Base-by-base conservation (phyloP, 2,329 filamentous ascomycete species). In the Ustulina deusta region DNA sequence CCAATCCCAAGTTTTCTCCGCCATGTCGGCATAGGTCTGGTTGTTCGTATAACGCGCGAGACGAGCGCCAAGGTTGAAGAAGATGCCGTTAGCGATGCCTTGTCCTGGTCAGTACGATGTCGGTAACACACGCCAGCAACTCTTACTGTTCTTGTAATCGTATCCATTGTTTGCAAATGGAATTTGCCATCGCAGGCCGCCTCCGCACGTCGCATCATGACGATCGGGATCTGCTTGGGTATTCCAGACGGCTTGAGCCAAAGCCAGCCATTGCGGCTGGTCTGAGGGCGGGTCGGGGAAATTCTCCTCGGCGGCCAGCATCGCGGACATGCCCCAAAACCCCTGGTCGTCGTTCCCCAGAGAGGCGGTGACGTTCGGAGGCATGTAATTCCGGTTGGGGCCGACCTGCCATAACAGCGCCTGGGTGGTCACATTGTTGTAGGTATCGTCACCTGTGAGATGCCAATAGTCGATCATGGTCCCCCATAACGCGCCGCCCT, bases 131-230 rank as follows among this genome's bases (percentile, higher is more conserved):
- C 15, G 13, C 6, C 3, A 3, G 11, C 6, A n/a, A 38, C 13
- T 34, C 75, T 70, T 68, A 76, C 77, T 78, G 65, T 78, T 78
- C 72, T 78, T 78, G 60, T 78, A 78, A 66, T 78, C 71, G 55
- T 81, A 82, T 67, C 89, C 89, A 40, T 81, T 83, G 75, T 90
- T 89, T 74, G 84, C 85, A 10, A 85, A 81, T 76, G 86, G 90
- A 52, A 91, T 88, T 77, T 92, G 90, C 90, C 90, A 92, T 71
- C 86, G 85, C 69, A 92, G 75, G 17, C 90, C 90, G 64, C 90
- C 90, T 59, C 81, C 82, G 74, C 90, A 92, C 0, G 84, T 84
- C 0, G 77, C 69, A 71, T 91, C 86, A 83, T 88, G 90, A 22
- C 89, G 83, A 62, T 86, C 82, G 5, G 80, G 77, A 20, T 78